Evolutionary conservation across 2,329 filamentous ascomycete genomes (phyloP).

Genomic region (Lasiodiplodia gonubiensis): DNA sequence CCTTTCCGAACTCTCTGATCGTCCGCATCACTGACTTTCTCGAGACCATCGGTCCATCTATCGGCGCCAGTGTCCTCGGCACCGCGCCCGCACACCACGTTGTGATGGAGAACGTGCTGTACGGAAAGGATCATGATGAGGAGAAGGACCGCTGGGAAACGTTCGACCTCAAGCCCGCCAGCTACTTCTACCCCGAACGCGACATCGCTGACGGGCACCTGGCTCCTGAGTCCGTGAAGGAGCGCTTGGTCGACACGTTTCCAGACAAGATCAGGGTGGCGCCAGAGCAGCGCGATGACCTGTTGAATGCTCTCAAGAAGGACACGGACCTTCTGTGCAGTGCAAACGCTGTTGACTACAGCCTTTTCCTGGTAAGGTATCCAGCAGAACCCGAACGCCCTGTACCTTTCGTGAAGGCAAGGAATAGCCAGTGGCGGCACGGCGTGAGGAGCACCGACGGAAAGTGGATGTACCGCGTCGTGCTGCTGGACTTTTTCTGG

Average conservation of each 20-base stretch:
- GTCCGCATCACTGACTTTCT: slow-evolving; percentile 76
- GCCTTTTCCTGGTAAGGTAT: slow-evolving; percentile 70
- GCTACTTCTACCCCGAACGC: slow-evolving; percentile 77
- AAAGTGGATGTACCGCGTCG: slow-evolving; percentile 70
- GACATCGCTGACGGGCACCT: slow-evolving; percentile 70
- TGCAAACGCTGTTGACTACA: slow-evolving; percentile 75
- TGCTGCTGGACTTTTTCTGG: slow-evolving; percentile 80
- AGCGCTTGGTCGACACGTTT: slow-evolving; percentile 70
- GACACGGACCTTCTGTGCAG: slow-evolving; percentile 69
- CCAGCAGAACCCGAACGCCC: slow-evolving; percentile 41
- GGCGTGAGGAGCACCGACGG: slow-evolving; percentile 67
- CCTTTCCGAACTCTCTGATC: slow-evolving; percentile 65
- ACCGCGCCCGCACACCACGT: slow-evolving; percentile 73
- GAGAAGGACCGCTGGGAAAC: slow-evolving; percentile 65
- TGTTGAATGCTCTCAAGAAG: slow-evolving; percentile 61
- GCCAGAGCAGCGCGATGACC: slow-evolving; percentile 59
- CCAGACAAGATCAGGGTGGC: slow-evolving; percentile 67
- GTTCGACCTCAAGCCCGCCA: slow-evolving; percentile 75
- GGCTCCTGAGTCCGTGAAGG: slow-evolving; percentile 68
- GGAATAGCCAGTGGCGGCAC: slow-evolving; percentile 60
- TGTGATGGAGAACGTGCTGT: slow-evolving; percentile 77
- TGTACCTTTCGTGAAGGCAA: slow-evolving; percentile 38
- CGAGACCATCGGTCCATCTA: slow-evolving; percentile 58
- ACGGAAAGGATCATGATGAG: slow-evolving; percentile 59
- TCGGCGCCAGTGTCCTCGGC: slow-evolving; percentile 68